Evolutionary conservation across 495 filamentous ascomycete species (phyloP).

Genomic region (Bryoglossum gracile): DNA sequence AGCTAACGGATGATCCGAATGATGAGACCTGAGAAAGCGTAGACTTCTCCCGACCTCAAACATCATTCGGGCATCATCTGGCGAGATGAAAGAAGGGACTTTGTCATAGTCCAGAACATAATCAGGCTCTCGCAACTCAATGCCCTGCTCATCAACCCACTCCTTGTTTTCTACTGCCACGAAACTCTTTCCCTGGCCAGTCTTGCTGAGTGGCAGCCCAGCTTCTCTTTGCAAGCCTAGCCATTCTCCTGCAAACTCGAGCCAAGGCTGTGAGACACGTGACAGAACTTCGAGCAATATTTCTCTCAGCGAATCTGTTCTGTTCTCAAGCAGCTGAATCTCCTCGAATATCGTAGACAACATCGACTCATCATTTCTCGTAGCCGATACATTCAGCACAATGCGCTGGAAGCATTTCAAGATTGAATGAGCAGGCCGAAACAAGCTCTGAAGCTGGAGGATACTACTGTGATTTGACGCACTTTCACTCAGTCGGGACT

Average conservation of each 20-base stretch:
- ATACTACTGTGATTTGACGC: conserved; percentile 40
- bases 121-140: conserved; percentile 44
- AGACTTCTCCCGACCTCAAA: conserved; percentile 76
- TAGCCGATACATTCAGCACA: conserved; percentile 44
- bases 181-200: conserved; percentile 44
- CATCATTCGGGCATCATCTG: conserved; percentile 55
- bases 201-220: conserved; percentile 39
- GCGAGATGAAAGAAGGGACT: conserved; percentile 60
- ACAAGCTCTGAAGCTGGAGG: conserved; percentile 62
- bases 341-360: conserved; percentile 60
- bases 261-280: conserved; percentile 61
- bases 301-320: conserved; percentile 50
- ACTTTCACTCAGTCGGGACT: conserved; percentile 44
- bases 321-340: conserved; percentile 56
- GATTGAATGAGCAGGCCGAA: conserved; percentile 55
- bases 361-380: conserved; percentile 57
- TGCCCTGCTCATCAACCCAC: conserved; percentile 46
- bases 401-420: conserved; percentile 55
- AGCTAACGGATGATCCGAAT: conserved; percentile 71
- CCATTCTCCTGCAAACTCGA: conserved; percentile 67
- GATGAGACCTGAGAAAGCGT: conserved; percentile 61
- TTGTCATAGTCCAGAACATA: conserved; percentile 52
- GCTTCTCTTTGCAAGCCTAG: conserved; percentile 59
- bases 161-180: conserved; percentile 52
- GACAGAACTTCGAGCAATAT: conserved; percentile 60